Base-by-base conservation (phyloP, 306 rosid species). In the Acmispon strigosus region DNA sequence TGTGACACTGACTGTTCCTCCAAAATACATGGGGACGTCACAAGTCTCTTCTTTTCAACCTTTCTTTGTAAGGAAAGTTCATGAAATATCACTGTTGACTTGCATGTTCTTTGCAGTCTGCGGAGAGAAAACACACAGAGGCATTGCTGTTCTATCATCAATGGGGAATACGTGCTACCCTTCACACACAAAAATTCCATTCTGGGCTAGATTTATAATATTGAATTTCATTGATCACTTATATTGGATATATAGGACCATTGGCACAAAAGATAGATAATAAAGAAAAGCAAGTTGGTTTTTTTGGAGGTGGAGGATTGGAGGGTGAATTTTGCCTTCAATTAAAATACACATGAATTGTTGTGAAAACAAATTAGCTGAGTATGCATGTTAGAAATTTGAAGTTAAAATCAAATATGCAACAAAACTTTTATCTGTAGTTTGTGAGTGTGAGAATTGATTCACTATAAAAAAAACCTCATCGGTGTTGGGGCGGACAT, bases 1-100 rank as follows among this genome's bases (percentile, higher is more conserved):
- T 41, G 44, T 73, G 88, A 80, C 84, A 78, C 67, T 27, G 81
- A 82, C 84, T 62, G 81, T 81, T 84, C 84, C 80, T 84, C 87
- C 86, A 67, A 58, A 83, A 49, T 75, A 67, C 88, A 75, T 78
- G 83, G 83, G 77, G 49, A 74, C 63, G 70, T 79, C 77, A 72
- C 12, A 45, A 32, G 74, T 80, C 54, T 24, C 76, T 59, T 59
- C 55, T 79, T 84, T 77, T 81, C 74, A 52, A 82, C 76, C 39
- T 73, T 83, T 58, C 84, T 83, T 78, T 69, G 69, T 75, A 54
- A 48, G 83, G 84, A 74, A 85, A 83, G 63, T 67, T 70, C 56
- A 85, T 74, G 85, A 82, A 80, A 76, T 82, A 73, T 80, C 79
- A 73, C 54, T 81, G 80, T 84, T 76, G 82, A 80, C 82, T 80